Conservation (phyloP, 306 rosid species). For the Gleditsia sinensis region DNA sequence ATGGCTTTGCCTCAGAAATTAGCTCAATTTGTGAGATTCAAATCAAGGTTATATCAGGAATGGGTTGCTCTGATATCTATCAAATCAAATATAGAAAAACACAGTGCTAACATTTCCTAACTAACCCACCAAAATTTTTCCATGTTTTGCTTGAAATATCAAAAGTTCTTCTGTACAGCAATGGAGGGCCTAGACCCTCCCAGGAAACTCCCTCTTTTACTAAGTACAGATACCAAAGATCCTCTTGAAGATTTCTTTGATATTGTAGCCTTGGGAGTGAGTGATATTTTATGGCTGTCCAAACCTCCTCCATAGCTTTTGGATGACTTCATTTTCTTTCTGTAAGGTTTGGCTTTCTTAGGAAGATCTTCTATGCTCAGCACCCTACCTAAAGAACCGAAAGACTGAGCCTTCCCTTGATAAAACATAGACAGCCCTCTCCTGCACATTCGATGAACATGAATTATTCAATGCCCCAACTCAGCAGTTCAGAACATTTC, state of each 20-base stretch:
- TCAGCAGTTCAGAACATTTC: neutral
- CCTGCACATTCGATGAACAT: conserved; percentile 50
- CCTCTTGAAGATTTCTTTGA: conserved; percentile 70
- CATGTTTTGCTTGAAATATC: conserved; percentile 27
- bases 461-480: neutral
- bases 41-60: no score
- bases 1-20: neutral
- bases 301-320: conserved; percentile 67
- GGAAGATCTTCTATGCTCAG: conserved; percentile 69
- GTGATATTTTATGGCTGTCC: conserved; percentile 45
- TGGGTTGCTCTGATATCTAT: neutral
- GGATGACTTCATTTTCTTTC: conserved; percentile 64
- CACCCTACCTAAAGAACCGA: conserved; percentile 57
- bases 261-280: conserved; percentile 56
- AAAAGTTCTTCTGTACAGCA: conserved; percentile 34
- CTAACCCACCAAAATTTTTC: neutral
- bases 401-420: conserved; percentile 79
- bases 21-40: neutral
- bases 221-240: conserved; percentile 34
- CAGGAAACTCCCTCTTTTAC: conserved; percentile 36
- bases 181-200: conserved; percentile 39
- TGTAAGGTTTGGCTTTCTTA: conserved; percentile 53
- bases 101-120: neutral
- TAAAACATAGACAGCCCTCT: conserved; percentile 80
- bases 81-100: neutral